Evolutionary conservation across 345 rosid genomes (phyloP), one percentile per base, ranked within the genome.

Genomic region (Cardamine chenopodiifolia): DNA sequence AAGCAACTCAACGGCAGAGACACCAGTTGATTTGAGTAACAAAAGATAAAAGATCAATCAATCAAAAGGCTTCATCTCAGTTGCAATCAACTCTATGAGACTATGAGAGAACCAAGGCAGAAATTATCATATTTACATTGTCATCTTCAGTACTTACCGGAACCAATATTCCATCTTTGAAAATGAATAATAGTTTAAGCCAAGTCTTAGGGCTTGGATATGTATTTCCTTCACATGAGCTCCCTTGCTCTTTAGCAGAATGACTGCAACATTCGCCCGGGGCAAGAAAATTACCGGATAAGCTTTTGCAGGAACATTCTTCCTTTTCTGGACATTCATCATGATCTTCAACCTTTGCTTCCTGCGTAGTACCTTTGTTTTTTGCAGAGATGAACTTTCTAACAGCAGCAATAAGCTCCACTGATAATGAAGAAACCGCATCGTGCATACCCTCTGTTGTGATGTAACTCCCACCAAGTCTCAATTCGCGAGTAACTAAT

Each of bases 31-130:
- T 35, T 45, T 62, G 71, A 44, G 58, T 68, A 54, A 57, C 39
- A 34, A 54, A 45, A 47, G 47, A 47, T 69, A 48, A 45, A 14
- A 59, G 72, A 66, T 37, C 20, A 50, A 40, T 44, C 34, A 37
- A 32, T 86, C 85, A 89, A 71, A 72, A 59, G 71, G 84, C 79
- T 76, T 82, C 89, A 86, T 87, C 82, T 82, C 79, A 79, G 69
- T 76, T 76, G 73, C 79, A 69, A 88, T 75, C 8, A 85, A 82
- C 80, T 86, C 79, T 78, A 85, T 58, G 63, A 92, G 88, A 73
- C 79, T 78, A 85, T 58, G 63, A 92, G 88, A 73, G 92, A 81
- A 70, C 89, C 86, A 72, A 95, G 90, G 84, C 97, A 95, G 22
- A 95, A 65, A 3, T 68, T 77, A 78, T 84, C 85, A 58, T 82